phyloP scores from a whole-genome alignment of 345 rosid species.

The Gossypium australe region DNA sequence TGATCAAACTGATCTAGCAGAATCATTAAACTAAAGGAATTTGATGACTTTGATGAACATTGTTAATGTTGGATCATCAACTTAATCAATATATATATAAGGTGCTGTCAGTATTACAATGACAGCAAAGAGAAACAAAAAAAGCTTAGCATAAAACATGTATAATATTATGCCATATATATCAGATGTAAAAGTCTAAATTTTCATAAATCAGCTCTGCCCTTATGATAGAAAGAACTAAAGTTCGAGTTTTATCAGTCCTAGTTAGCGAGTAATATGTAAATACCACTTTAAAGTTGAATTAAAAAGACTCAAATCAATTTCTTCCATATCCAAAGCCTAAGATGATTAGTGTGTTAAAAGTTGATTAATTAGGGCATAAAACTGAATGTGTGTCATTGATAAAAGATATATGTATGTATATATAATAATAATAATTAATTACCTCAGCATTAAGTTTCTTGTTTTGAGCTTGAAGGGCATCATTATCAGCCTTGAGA shows the following conservation, averaged over 20 bases:
- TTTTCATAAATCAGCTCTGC: background rate
- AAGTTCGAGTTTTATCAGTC: too few species aligned
- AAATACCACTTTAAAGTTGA: too few species aligned
- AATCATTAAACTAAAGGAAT: slow-evolving; percentile 20
- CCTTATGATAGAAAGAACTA: background rate
- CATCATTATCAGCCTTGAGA: slow-evolving; percentile 61
- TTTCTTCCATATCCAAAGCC: too few species aligned
- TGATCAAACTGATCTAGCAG: slow-evolving; percentile 17
- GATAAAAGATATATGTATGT: too few species aligned
- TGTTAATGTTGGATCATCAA: slow-evolving; percentile 46
- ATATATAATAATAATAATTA: too few species aligned
- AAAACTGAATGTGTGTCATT: too few species aligned
- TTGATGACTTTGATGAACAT: slow-evolving; percentile 30
- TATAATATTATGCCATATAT: background rate
- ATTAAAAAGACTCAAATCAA: too few species aligned
- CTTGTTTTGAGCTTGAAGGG: slow-evolving; percentile 58
- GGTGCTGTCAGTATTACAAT: slow-evolving; percentile 12
- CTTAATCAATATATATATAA: slow-evolving; percentile 16
- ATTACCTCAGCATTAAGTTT: slow-evolving; percentile 53
- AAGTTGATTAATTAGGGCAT: too few species aligned
- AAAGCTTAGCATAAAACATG: slow-evolving; percentile 6
- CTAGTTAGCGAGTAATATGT: too few species aligned
- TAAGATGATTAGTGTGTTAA: too few species aligned
- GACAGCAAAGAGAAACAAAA: background rate
- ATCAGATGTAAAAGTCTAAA: background rate